A percentile compares a stretch with the other conserved stretches of the same genome.
phyloP scores from a whole-genome alignment of 495 filamentous ascomycete genomes.

The Hypoxylon lenormandii region DNA sequence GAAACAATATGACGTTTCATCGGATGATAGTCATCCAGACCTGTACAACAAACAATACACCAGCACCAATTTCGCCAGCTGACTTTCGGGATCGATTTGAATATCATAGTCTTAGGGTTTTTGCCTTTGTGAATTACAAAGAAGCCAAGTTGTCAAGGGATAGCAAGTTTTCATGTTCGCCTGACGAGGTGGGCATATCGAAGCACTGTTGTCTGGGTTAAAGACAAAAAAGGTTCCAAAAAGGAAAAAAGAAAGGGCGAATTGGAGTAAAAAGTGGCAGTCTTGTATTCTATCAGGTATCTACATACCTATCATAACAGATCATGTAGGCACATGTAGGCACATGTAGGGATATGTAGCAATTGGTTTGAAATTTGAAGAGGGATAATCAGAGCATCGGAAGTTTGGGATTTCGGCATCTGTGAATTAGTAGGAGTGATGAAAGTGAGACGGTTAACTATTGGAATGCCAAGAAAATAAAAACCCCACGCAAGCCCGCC shows the following conservation, averaged over 20 bases:
- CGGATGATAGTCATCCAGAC: conserved; percentile 15
- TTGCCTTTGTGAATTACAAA: conserved; percentile 16
- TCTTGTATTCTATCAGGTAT: too few relatives aligned
- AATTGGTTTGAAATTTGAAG: too few relatives aligned
- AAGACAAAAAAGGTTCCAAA: background rate
- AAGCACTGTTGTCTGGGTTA: background rate
- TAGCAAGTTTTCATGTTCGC: background rate
- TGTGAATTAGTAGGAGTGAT: too few relatives aligned
- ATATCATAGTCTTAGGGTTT: conserved; percentile 2
- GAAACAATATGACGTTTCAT: conserved; percentile 22
- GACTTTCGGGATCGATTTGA: conserved; percentile 6
- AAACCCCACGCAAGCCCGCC: conserved; percentile 22
- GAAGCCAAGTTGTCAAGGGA: background rate
- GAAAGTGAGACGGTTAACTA: too few relatives aligned
- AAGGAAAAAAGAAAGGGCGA: background rate
- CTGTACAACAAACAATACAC: conserved; percentile 23
- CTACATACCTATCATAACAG: too few relatives aligned
- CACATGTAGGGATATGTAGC: too few relatives aligned
- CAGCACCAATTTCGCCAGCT: conserved; percentile 2
- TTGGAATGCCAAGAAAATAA: conserved; percentile 7
- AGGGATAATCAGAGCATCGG: too few relatives aligned
- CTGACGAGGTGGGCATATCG: background rate
- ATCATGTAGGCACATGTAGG: too few relatives aligned
- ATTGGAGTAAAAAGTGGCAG: too few relatives aligned
- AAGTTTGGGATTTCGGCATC: too few relatives aligned